A percentile compares a stretch with the other conserved stretches of the same genome.
Evolutionary conservation across 805 yeast genomes (phyloP).

Genomic region (Grigorovia transvaalensis): DNA sequence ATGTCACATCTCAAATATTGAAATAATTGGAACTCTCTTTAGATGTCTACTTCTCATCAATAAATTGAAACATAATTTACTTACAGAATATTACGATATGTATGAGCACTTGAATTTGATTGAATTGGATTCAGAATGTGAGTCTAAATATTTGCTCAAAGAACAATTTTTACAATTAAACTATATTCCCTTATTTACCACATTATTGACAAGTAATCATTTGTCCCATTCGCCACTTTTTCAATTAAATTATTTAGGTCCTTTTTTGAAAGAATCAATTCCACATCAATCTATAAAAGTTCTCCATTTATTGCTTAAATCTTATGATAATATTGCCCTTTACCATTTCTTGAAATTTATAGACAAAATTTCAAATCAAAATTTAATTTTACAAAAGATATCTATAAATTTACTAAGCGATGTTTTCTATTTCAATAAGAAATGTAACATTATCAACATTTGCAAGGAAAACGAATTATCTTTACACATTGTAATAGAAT

Average conservation of each 20-base stretch:
- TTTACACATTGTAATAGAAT: slow-evolving; percentile 13
- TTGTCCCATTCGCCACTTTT: background rate
- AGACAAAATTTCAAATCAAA: slow-evolving; percentile 25
- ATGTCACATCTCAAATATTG: slow-evolving; percentile 1
- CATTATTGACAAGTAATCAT: slow-evolving; percentile 4
- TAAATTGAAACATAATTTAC: slow-evolving; percentile 8
- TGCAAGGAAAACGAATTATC: slow-evolving; percentile 20
- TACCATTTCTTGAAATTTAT: slow-evolving; percentile 30
- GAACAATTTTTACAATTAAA: slow-evolving; percentile 16
- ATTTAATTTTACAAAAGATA: slow-evolving; percentile 27
- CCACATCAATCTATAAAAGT: slow-evolving; percentile 14
- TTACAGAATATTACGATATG: slow-evolving; percentile 11
- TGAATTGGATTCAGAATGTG: slow-evolving; percentile 1
- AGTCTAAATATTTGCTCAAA: slow-evolving; percentile 14
- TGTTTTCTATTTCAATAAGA: slow-evolving; percentile 20
- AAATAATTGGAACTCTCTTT: slow-evolving; percentile 7
- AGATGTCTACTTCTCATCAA: slow-evolving; percentile 12
- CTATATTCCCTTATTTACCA: slow-evolving; percentile 15
- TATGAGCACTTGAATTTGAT: slow-evolving; percentile 8
- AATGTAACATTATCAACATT: slow-evolving; percentile 6
- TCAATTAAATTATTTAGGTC: background rate
- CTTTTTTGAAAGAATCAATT: background rate
- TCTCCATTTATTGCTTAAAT: slow-evolving; percentile 28
- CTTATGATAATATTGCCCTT: slow-evolving; percentile 30
- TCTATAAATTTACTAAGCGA: slow-evolving; percentile 26